Percentiles rank a stretch among this genome's conserved stretches.
These are phyloP conservation scores for Leptographium wingfieldii DNA, from an alignment of 2,329 filamentous ascomycete genomes.

Conservation along the genomic window DNA sequence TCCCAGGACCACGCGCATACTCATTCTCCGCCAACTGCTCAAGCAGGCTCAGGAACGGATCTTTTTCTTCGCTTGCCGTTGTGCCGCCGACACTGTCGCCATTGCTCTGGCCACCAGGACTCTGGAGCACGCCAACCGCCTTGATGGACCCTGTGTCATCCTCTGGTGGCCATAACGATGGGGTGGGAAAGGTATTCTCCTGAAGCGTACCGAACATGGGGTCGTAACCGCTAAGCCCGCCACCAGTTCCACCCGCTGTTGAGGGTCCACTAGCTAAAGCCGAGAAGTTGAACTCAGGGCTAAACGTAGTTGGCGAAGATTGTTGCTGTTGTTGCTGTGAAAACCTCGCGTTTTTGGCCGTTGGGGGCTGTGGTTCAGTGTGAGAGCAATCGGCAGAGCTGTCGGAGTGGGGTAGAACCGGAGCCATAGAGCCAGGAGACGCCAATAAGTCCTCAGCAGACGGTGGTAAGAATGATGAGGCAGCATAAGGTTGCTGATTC, in stretches of 20 bases:
- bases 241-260: neutral
- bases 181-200: slow-evolving; percentile 39
- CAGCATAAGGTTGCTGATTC: neutral
- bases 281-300: slow-evolving; percentile 16
- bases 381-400: neutral
- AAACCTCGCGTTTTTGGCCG: neutral
- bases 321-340: slow-evolving; percentile 9
- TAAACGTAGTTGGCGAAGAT: slow-evolving; percentile 11
- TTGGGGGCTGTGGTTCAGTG: neutral
- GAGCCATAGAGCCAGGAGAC: neutral
- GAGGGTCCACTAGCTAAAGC: neutral
- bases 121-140: slow-evolving; percentile 17
- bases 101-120: slow-evolving; percentile 36
- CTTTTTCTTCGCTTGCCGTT: slow-evolving; percentile 51
- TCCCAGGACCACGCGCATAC: slow-evolving; percentile 52
- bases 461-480: neutral
- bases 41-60: slow-evolving; percentile 66
- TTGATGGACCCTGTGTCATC: slow-evolving; percentile 14
- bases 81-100: slow-evolving; percentile 34
- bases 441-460: neutral
- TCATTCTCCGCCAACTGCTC: slow-evolving; percentile 79
- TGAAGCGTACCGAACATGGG: slow-evolving; percentile 47
- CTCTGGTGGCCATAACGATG: slow-evolving; percentile 35
- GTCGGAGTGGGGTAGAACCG: neutral
- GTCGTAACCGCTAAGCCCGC: slow-evolving; percentile 30